phyloP scores from a whole-genome alignment of 768 basidiomycete species.

The Pulveroboletus sp. region DNA sequence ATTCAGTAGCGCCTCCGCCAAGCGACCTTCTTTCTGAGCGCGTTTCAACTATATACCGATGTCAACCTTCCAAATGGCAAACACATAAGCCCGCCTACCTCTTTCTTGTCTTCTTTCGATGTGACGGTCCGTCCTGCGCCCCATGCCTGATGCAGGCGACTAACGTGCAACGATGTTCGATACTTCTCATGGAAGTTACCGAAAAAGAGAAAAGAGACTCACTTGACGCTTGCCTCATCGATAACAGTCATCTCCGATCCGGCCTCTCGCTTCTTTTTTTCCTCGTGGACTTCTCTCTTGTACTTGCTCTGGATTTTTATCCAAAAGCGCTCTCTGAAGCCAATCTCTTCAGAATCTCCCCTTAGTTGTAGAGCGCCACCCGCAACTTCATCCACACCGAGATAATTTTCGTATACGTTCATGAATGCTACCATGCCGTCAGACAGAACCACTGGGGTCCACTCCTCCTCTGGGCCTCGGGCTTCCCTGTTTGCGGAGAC shows the following conservation, averaged over 20 bases:
- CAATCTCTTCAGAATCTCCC: slow-evolving; percentile 82
- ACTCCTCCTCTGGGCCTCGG: slow-evolving; percentile 90
- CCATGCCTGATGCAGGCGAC: slow-evolving; percentile 77
- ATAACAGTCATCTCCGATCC: slow-evolving; percentile 46
- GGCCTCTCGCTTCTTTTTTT: slow-evolving; percentile 66
- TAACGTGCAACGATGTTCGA: slow-evolving; percentile 27
- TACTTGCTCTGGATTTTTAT: slow-evolving; percentile 88
- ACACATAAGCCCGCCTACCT: slow-evolving; percentile 39
- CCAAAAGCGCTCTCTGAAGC: slow-evolving; percentile 83
- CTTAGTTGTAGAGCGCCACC: slow-evolving; percentile 74
- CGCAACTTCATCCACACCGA: slow-evolving; percentile 80
- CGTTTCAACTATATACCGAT: slow-evolving; percentile 56
- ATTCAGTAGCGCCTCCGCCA: slow-evolving; percentile 76
- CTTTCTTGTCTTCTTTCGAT: slow-evolving; percentile 66
- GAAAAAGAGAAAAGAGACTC: slow-evolving; percentile 29
- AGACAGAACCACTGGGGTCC: slow-evolving; percentile 77
- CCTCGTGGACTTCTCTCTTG: slow-evolving; percentile 76
- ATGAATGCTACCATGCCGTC: slow-evolving; percentile 86
- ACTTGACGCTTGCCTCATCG: slow-evolving; percentile 77
- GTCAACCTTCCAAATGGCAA: slow-evolving; percentile 1
- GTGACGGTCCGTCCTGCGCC: slow-evolving; percentile 72
- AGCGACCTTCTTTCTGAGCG: slow-evolving; percentile 73
- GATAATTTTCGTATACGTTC: slow-evolving; percentile 86
- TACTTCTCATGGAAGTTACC: neutral
- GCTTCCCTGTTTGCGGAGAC: slow-evolving; percentile 85